Evolutionary conservation across 208 protist species (phyloP).

Genomic region (Trypanosoma lewisi): DNA sequence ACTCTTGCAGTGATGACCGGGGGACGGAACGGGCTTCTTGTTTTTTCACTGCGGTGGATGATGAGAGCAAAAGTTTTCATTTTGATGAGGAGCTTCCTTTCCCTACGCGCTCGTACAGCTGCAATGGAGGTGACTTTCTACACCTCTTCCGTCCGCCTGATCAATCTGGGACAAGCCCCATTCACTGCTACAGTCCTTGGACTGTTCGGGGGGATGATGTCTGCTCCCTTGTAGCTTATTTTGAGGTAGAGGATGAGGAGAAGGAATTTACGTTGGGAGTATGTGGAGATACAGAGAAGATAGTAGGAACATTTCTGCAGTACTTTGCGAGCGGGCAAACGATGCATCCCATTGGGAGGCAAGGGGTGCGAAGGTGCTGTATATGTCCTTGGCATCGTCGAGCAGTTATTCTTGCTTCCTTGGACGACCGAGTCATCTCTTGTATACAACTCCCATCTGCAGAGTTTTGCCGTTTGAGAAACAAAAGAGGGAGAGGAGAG

Average conservation of each 20-base stretch:
- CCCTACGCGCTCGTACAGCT: constrained; percentile 10
- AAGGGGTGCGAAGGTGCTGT: constrained; percentile 16
- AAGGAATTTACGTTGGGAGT: constrained; percentile 19
- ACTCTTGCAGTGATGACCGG: background rate
- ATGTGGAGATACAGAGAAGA: constrained; percentile 12
- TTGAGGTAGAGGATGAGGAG: constrained; percentile 30
- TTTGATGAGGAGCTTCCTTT: constrained; percentile 14
- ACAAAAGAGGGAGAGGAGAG: background rate
- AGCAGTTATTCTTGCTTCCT: constrained; percentile 17
- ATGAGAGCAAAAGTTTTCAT: constrained; percentile 2
- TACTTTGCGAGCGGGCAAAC: constrained; percentile 26
- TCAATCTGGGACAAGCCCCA: background rate
- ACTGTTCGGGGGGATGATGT: constrained; percentile 11
- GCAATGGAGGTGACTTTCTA: constrained; percentile 16
- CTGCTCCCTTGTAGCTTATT: constrained; percentile 13
- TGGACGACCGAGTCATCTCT: constrained; percentile 22
- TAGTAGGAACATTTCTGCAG: constrained; percentile 22
- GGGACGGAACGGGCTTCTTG: background rate
- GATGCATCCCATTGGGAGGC: constrained; percentile 17
- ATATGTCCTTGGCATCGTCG: constrained; percentile 25
- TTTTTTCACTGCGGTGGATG: background rate
- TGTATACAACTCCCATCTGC: constrained; percentile 21
- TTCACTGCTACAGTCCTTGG: constrained; percentile 24
- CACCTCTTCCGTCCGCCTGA: constrained; percentile 8
- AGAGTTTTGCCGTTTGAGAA: constrained; percentile 5